Conservation (phyloP, 352 stramenopile genomes). For the Globisporangium mamillatum region DNA sequence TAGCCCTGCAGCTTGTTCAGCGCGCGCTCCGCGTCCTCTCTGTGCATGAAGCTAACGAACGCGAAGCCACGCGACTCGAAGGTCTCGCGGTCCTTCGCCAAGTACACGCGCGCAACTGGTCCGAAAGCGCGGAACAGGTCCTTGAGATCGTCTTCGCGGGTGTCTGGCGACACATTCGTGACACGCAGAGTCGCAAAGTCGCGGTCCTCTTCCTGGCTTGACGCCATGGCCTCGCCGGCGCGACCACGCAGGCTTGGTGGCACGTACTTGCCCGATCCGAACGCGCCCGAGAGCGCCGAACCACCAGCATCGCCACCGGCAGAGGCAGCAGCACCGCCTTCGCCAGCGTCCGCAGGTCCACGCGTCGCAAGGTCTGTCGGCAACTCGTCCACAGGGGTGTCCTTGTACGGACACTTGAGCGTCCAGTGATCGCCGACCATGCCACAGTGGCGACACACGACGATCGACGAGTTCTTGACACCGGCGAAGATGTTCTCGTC, state of each 20-base stretch:
- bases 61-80: constrained; percentile 97
- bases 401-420: constrained; percentile 91
- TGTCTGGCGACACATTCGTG: constrained; percentile 99
- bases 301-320: constrained; percentile 30
- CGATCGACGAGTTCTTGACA: constrained; percentile 88
- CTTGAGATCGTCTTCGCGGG: constrained; percentile 97
- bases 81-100: constrained; percentile 98
- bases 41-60: constrained; percentile 97
- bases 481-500: constrained; percentile 85
- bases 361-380: constrained; percentile 66
- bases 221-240: constrained; percentile 26
- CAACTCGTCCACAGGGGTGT: constrained; percentile 78
- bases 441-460: constrained; percentile 88
- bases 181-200: constrained; percentile 95
- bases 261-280: constrained; percentile 86
- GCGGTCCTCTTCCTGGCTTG: constrained; percentile 53
- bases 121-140: constrained; percentile 98
- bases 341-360: constrained; percentile 28
- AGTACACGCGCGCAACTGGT: constrained; percentile 95
- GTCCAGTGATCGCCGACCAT: constrained; percentile 90
- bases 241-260: constrained; percentile 78
- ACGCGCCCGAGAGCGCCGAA: constrained; percentile 64
- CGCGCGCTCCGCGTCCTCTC: constrained; percentile 94
- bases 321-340: constrained; percentile 27
- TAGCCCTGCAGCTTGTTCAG: constrained; percentile 97